Evolutionary conservation across 164 flowering plant genomes (phyloP).

Genomic region (Umbilicus rupestris): DNA sequence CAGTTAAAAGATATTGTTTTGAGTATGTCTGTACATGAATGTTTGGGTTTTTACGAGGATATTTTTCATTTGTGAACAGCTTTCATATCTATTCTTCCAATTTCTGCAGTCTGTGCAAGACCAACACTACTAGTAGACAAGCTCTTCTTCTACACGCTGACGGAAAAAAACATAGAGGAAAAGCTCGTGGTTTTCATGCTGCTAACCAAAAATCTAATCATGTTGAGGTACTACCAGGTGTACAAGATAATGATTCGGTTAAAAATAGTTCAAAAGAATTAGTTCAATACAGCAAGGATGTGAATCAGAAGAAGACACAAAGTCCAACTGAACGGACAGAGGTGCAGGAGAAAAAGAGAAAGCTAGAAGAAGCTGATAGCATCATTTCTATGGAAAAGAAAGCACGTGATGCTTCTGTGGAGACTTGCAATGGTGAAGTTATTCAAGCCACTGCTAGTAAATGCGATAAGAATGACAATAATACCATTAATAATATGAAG

Average conservation of each 20-base stretch:
- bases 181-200: conserved; percentile 77
- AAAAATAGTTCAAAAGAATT: conserved; percentile 19
- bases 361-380: conserved; percentile 26
- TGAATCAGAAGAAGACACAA: conserved; percentile 21
- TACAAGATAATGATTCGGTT: conserved; percentile 16
- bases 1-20: not conserved
- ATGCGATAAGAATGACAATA: conserved; percentile 7
- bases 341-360: conserved; percentile 44
- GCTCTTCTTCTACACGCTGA: conserved; percentile 84
- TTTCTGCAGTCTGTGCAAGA: conserved; percentile 72
- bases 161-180: conserved; percentile 87
- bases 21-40: not conserved
- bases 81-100: not conserved
- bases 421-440: conserved; percentile 39
- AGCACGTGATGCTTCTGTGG: conserved; percentile 15
- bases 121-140: conserved; percentile 73
- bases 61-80: conserved; percentile 6
- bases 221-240: conserved; percentile 29
- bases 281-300: conserved; percentile 8
- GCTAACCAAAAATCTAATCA: conserved; percentile 43
- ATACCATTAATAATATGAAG: conserved; percentile 36
- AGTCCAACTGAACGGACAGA: conserved; percentile 17
- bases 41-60: not conserved
- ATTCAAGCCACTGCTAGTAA: conserved; percentile 27
- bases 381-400: conserved; percentile 17